Base-by-base conservation (phyloP, 1,284 basidiomycete genomes). In the Cryptococcus amylolentus region DNA sequence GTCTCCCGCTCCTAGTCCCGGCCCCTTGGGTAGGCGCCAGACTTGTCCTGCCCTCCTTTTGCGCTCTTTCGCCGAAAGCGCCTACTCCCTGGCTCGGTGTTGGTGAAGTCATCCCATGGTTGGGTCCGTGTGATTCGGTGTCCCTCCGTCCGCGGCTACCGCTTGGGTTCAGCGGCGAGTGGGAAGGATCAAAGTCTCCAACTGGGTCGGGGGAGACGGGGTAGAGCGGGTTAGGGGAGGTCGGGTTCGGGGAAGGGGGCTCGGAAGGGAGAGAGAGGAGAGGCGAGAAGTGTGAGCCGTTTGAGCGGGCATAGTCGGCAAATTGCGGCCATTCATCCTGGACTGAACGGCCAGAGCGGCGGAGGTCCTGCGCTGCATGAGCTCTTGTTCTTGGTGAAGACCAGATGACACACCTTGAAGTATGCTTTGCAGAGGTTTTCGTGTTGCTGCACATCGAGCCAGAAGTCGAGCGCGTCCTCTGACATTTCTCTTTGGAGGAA, bases 391-490 rank as follows among this genome's bases (percentile, higher is more conserved):
- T 38, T 38, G 9, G 10, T 39, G 20, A 27, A 49, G 39, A 38
- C 3, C 46, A n/a, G 8, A 27, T 23, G 20, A 48, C 73, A 62
- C 51, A 76, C 77, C 69, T 97, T 96, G 84, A 98, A 97, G 78
- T 97, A 98, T 7, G 94, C 95, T 58, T 93, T 84, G 78, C 94
- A 98, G 44, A 98, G 84, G 73, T 97, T 97, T 80, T 98, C 96
- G 75, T 98, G 95, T 79, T 98, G 95, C 70, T 97, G 92, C 2
- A 98, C 95, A 72, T 98, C 95, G 37, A 98, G 85, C 94, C 94
- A 98, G 69, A 98, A 98, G 77, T 98, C 95, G 50, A 98, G 81
- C 43, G 94, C 89, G 73, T 98, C 94, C 74, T 97, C 94, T 54
- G 91, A 86, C 37, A 89, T 88, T 78, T 97, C 93, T 41, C 93